Evolutionary conservation across 768 basidiomycete genomes (phyloP).

Genomic region (Tulasnella calospora): DNA sequence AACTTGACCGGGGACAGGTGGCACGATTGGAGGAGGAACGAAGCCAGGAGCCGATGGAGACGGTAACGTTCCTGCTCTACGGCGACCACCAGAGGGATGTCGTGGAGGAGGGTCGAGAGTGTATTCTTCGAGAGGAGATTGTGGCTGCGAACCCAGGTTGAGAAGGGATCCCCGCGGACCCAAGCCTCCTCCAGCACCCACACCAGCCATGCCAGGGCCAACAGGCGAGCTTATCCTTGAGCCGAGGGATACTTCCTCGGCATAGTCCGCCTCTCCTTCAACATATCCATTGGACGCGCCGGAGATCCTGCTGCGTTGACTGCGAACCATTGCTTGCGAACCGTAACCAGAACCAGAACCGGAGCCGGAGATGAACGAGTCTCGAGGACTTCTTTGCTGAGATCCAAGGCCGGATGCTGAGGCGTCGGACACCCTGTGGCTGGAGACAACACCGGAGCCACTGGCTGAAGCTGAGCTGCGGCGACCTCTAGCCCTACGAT

Average conservation of each 20-base stretch:
- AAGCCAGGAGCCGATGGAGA: background rate
- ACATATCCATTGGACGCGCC: conserved; percentile 7
- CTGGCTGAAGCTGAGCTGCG: conserved; percentile 22
- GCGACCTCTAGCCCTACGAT: background rate
- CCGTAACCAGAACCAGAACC: conserved; percentile 13
- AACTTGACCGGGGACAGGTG: conserved; percentile 10
- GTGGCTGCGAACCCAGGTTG: background rate
- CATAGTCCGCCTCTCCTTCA: background rate
- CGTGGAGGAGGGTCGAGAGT: background rate
- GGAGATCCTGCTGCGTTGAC: conserved; percentile 10
- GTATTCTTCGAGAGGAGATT: background rate
- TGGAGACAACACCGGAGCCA: background rate
- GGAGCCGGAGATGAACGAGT: conserved; percentile 10
- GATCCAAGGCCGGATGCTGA: background rate
- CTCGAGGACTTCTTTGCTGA: conserved; percentile 6
- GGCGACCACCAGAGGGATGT: conserved; percentile 13
- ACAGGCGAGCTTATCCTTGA: conserved; percentile 17
- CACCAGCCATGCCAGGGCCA: conserved; percentile 23
- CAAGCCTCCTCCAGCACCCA: conserved; percentile 24
- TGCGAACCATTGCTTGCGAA: background rate
- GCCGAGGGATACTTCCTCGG: conserved; percentile 8
- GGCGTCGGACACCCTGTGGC: background rate
- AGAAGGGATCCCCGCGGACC: conserved; percentile 16
- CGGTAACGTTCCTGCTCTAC: conserved; percentile 21
- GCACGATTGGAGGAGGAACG: conserved; percentile 4